Evolutionary conservation across 2,329 filamentous ascomycete genomes (phyloP).

Genomic region (Dactylonectria estremocensis): DNA sequence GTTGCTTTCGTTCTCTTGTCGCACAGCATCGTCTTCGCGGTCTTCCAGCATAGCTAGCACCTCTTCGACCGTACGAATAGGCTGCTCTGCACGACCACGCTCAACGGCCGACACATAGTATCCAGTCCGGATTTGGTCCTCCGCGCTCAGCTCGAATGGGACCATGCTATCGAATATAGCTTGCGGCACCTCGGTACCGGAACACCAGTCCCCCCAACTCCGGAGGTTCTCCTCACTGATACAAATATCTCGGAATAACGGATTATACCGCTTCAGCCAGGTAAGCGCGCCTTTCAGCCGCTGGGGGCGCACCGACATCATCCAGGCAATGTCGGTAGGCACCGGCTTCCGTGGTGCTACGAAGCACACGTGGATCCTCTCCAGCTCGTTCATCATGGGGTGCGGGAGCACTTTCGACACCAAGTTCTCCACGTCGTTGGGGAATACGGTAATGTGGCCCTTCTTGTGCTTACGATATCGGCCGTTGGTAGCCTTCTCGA

Average conservation of each 20-base stretch:
- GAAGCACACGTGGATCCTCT: neutral
- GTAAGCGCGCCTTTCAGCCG: neutral
- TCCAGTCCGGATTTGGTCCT: neutral
- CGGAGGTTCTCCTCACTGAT: neutral
- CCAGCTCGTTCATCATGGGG: neutral
- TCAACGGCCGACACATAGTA: neutral
- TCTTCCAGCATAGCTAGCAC: neutral
- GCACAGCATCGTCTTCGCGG: neutral
- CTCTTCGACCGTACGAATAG: neutral
- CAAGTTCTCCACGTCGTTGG: neutral
- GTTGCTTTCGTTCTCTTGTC: neutral
- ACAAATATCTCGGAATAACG: neutral
- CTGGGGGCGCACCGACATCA: neutral
- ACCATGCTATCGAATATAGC: neutral
- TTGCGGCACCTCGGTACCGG: neutral
- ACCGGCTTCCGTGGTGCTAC: neutral
- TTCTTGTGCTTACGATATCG: neutral
- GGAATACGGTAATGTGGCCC: neutral
- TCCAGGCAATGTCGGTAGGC: neutral
- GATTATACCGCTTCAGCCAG: neutral
- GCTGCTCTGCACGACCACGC: neutral
- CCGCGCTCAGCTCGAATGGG: neutral
- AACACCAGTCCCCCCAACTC: neutral
- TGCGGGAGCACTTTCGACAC: neutral
- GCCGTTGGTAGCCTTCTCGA: neutral